Percentiles rank a stretch among this genome's conserved stretches.
Conservation (phyloP, 768 basidiomycete species). For the Trametes coccinea region DNA sequence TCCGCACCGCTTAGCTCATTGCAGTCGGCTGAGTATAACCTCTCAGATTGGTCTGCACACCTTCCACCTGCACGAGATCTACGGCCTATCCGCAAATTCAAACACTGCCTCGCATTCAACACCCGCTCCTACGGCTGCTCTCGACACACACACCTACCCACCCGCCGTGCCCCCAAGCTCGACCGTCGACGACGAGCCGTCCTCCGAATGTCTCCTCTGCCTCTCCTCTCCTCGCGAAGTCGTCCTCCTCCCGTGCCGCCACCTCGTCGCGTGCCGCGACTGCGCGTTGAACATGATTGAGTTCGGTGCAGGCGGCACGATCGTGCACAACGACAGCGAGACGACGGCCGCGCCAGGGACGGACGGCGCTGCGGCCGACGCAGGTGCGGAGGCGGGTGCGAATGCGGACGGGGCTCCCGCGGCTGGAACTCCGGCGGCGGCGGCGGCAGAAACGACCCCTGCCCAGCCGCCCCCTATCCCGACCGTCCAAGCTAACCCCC, state of each 20-base stretch:
- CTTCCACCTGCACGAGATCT: constrained; percentile 95
- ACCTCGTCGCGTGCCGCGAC: constrained; percentile 93
- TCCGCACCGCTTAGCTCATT: not conserved
- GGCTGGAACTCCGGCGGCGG: constrained; percentile 7
- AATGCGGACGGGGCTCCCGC: constrained; percentile 12
- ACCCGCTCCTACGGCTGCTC: constrained; percentile 36
- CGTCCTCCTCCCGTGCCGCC: constrained; percentile 88
- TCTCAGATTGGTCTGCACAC: constrained; percentile 85
- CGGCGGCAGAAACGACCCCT: constrained; percentile 22
- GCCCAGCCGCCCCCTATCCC: constrained; percentile 19
- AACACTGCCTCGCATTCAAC: constrained; percentile 35
- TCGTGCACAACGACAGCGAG: constrained; percentile 53
- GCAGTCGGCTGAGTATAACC: not conserved
- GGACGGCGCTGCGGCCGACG: not conserved
- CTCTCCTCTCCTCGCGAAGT: constrained; percentile 88
- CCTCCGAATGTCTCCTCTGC: constrained; percentile 90
- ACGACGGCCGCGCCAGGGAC: constrained; percentile 29
- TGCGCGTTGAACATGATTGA: constrained; percentile 98
- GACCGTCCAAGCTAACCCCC: constrained; percentile 31
- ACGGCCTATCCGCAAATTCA: constrained; percentile 64
- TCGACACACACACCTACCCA: constrained; percentile 48
- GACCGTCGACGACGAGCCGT: constrained; percentile 62
- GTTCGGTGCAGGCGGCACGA: constrained; percentile 89
- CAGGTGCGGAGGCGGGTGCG: constrained; percentile 6
- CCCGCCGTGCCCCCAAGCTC: constrained; percentile 36